Conservation (phyloP, 208 protist genomes). For the Acanthamoeba lenticulata region DNA sequence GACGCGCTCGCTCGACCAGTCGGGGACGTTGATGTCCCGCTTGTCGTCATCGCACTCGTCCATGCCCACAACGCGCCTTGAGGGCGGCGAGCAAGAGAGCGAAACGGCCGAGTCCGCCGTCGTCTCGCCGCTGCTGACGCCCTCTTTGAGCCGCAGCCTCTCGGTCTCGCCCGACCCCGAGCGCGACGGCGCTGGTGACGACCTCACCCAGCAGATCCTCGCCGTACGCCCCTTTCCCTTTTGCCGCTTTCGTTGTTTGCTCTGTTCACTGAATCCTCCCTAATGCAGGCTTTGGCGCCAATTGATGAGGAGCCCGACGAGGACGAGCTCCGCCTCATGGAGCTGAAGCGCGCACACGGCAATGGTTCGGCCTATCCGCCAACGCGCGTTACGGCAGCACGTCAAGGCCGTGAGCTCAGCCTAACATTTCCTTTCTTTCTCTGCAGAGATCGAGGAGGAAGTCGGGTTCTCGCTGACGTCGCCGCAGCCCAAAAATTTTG, state of each 20-base stretch:
- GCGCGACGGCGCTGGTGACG: background rate
- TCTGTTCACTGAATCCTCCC: background rate
- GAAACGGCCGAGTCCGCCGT: background rate
- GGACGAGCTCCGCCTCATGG: background rate
- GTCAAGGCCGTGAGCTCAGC: background rate
- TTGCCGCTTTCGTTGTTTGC: no score
- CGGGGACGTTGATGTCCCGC: background rate
- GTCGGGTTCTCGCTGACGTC: background rate
- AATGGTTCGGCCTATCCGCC: background rate
- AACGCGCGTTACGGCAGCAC: background rate
- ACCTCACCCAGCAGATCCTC: background rate
- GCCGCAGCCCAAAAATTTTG: background rate
- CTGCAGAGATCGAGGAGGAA: background rate
- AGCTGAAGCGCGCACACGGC: background rate
- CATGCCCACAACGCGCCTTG: background rate
- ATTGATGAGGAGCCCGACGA: slow-evolving; percentile 1
- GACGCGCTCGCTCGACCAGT: no score
- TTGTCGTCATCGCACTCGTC: background rate
- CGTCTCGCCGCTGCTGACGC: background rate
- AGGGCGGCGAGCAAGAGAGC: background rate
- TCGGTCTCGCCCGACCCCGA: slow-evolving; percentile 12
- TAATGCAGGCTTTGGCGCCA: background rate
- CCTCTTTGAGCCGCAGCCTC: background rate
- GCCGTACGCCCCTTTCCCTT: no score
- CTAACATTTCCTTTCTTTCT: background rate